Conservation (phyloP, 2,329 filamentous ascomycete genomes). For the Trichoderma citrinoviride region DNA sequence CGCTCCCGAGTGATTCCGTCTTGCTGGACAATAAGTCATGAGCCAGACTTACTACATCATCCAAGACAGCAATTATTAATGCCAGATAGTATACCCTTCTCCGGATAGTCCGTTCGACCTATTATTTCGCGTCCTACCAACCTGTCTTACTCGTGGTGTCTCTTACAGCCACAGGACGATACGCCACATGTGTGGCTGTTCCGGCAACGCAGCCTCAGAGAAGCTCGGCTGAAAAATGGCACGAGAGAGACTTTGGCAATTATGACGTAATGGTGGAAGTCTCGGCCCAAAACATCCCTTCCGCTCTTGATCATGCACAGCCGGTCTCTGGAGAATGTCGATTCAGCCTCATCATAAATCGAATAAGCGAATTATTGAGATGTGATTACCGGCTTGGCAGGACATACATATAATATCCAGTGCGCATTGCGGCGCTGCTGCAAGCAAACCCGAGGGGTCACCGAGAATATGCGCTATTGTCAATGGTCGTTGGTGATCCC, state of each 20-base stretch:
- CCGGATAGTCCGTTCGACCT: too few species aligned
- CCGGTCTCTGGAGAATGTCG: not conserved
- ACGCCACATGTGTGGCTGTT: too few species aligned
- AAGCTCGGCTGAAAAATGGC: not conserved
- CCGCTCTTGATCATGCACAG: not conserved
- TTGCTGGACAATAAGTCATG: too few species aligned
- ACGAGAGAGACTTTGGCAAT: not conserved
- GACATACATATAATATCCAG: too few species aligned
- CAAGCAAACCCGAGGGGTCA: not conserved
- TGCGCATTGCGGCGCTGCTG: not conserved
- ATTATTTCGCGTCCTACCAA: too few species aligned
- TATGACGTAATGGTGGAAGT: slow-evolving; percentile 6
- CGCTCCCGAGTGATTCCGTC: too few species aligned
- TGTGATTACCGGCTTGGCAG: too few species aligned
- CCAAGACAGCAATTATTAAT: too few species aligned
- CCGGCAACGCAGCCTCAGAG: not conserved
- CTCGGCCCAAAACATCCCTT: not conserved
- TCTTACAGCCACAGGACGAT: slow-evolving; percentile 3
- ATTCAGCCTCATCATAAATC: not conserved
- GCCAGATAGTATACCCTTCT: too few species aligned
- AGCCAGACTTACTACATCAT: too few species aligned
- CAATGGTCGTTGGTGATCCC: not conserved
- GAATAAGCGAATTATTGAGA: not conserved
- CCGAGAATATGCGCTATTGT: not conserved
- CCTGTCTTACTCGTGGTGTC: too few species aligned